A percentile compares a stretch with the other conserved stretches of the same genome.
Evolutionary conservation across 2,329 filamentous ascomycete species (phyloP).

Genomic region (Colletotrichum higginsianum): DNA sequence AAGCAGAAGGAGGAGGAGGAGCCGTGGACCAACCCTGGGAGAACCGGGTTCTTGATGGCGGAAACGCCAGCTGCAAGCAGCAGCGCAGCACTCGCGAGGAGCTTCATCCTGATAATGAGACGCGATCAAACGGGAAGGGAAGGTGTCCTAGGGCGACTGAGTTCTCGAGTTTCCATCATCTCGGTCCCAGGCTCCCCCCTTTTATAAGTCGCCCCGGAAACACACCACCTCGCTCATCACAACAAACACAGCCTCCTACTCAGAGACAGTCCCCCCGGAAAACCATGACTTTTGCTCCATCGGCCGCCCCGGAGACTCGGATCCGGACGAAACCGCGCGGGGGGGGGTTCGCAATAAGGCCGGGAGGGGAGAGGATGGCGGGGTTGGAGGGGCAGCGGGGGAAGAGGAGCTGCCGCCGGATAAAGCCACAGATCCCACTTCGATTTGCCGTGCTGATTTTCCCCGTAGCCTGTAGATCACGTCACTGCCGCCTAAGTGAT

Average conservation of each 20-base stretch:
- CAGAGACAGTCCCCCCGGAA: neutral
- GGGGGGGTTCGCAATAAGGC: neutral
- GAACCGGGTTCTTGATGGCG: slow-evolving; percentile 37
- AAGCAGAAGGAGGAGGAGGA: too few species aligned
- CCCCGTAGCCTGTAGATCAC: neutral
- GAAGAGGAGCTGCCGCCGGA: neutral
- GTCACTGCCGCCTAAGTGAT: slow-evolving; percentile 23
- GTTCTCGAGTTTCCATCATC: neutral
- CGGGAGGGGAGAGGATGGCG: neutral
- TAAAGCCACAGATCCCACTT: slow-evolving; percentile 26
- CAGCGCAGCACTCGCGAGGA: slow-evolving; percentile 11
- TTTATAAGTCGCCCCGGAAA: slow-evolving; percentile 8
- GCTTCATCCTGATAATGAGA: slow-evolving; percentile 22
- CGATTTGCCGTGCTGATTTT: neutral
- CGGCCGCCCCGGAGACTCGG: slow-evolving; percentile 1
- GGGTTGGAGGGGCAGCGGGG: slow-evolving; percentile 21
- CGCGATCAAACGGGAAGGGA: too few species aligned
- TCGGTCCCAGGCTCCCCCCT: neutral
- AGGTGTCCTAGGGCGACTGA: too few species aligned
- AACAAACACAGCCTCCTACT: neutral
- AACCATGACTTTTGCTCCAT: neutral
- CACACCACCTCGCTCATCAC: neutral
- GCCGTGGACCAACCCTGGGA: slow-evolving; percentile 17
- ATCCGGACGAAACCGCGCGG: slow-evolving; percentile 17
- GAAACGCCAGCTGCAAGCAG: slow-evolving; percentile 27